Evolutionary conservation across 2,329 filamentous ascomycete species (phyloP).

Genomic region (Huntiella abstrusa): DNA sequence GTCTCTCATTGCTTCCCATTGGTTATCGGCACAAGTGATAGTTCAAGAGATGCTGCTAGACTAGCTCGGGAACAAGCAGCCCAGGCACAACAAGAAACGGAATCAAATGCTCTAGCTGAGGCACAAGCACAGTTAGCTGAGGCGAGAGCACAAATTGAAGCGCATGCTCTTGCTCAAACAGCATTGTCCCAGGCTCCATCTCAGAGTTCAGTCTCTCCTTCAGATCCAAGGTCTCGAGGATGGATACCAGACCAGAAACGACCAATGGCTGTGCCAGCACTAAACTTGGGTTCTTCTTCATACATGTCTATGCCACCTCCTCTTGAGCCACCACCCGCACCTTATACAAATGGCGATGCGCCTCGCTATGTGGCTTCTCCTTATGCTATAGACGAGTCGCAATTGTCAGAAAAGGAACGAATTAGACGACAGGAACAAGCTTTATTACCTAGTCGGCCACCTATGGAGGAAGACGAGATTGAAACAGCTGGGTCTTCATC

Average conservation of each 20-base stretch:
- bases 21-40: slow-evolving; percentile 71
- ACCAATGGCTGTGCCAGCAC: slow-evolving; percentile 6
- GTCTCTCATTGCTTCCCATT: slow-evolving; percentile 74
- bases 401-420: slow-evolving; percentile 64
- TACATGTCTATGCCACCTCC: slow-evolving; percentile 4
- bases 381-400: slow-evolving; percentile 38
- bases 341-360: slow-evolving; percentile 34
- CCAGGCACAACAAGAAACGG: slow-evolving; percentile 12
- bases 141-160: too few relatives aligned
- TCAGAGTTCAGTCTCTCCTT: slow-evolving; percentile 15
- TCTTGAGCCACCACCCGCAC: slow-evolving; percentile 11
- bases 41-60: slow-evolving; percentile 21
- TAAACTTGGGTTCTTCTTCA: slow-evolving; percentile 5
- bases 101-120: slow-evolving; percentile 1
- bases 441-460: slow-evolving; percentile 62
- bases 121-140: slow-evolving; percentile 1
- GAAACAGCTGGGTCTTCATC: slow-evolving; percentile 21
- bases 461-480: slow-evolving; percentile 8
- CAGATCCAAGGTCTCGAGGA: slow-evolving; percentile 16
- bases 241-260: slow-evolving; percentile 7
- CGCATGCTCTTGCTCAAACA: neutral
- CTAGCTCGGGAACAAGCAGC: slow-evolving; percentile 11
- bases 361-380: slow-evolving; percentile 44
- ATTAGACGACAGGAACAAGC: slow-evolving; percentile 59
- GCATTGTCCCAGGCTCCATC: neutral